phyloP scores from a whole-genome alignment of 73 alveolate species.

The Stentor coeruleus region DNA sequence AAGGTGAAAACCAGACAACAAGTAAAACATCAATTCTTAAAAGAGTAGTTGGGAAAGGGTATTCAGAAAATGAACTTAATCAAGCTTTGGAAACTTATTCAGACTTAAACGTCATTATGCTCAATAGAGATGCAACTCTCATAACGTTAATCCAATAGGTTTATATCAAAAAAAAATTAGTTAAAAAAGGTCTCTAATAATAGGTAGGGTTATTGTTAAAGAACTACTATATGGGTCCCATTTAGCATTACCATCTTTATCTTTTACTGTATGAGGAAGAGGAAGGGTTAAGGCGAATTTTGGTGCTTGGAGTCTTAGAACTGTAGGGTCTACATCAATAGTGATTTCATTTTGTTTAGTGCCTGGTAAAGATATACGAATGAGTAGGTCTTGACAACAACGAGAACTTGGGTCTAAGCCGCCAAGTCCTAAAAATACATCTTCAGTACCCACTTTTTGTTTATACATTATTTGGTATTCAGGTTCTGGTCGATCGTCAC shows the following conservation, averaged over 20 bases:
- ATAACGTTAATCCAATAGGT: background rate
- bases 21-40: background rate
- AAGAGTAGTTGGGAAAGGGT: slow-evolving; percentile 33
- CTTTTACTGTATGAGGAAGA: slow-evolving; percentile 77
- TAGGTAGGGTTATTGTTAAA: slow-evolving; percentile 35
- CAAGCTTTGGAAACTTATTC: slow-evolving; percentile 32
- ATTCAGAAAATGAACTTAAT: slow-evolving; percentile 21
- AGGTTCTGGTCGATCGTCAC: slow-evolving; percentile 79
- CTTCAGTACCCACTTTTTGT: slow-evolving; percentile 84
- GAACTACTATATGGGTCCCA: slow-evolving; percentile 75
- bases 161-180: background rate
- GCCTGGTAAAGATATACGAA: slow-evolving; percentile 75
- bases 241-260: slow-evolving; percentile 88
- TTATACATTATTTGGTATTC: slow-evolving; percentile 65
- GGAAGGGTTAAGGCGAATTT: slow-evolving; percentile 68
- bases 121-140: background rate
- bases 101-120: background rate
- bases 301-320: slow-evolving; percentile 69
- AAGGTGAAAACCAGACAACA: slow-evolving; percentile 23
- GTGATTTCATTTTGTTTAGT: slow-evolving; percentile 73
- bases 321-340: slow-evolving; percentile 74
- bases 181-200: background rate
- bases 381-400: slow-evolving; percentile 67
- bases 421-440: slow-evolving; percentile 76
- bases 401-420: slow-evolving; percentile 62